phyloP scores from a whole-genome alignment of 768 basidiomycete genomes.

The Podaxis rugospora region DNA sequence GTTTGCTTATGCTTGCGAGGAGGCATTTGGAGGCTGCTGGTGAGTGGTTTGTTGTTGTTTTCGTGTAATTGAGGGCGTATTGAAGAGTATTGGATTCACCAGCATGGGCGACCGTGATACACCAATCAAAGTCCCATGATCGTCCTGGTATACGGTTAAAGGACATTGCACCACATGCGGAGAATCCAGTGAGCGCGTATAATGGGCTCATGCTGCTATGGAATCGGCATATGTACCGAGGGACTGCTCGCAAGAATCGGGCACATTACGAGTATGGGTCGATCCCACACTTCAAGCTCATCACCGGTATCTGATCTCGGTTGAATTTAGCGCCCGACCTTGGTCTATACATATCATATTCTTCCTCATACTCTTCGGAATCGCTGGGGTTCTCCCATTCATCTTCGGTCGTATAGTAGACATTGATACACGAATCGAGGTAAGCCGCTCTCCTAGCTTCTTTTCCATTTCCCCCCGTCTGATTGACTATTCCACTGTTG shows the following conservation, averaged over 20 bases:
- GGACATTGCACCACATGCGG: conserved; percentile 30
- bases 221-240: conserved; percentile 28
- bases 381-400: conserved; percentile 28
- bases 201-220: conserved; percentile 30
- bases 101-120: conserved; percentile 44
- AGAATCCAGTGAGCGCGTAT: conserved; percentile 24
- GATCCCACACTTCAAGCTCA: background rate
- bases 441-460: conserved; percentile 13
- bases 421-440: conserved; percentile 26
- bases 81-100: background rate
- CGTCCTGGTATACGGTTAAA: conserved; percentile 29
- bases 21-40: conserved; percentile 33
- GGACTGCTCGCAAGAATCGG: conserved; percentile 26
- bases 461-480: background rate
- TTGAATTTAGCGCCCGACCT: conserved; percentile 24
- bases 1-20: conserved; percentile 24
- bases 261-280: conserved; percentile 32
- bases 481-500: no score
- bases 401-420: conserved; percentile 32
- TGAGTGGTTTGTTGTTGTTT: conserved; percentile 16
- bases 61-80: background rate
- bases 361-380: conserved; percentile 28
- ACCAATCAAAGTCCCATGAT: conserved; percentile 27
- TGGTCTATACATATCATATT: conserved; percentile 34
- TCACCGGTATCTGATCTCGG: background rate